These are phyloP conservation scores for Mollisiaceae sp. DNA, from an alignment of 2,329 filamentous ascomycete species.

Conservation along the genomic window DNA sequence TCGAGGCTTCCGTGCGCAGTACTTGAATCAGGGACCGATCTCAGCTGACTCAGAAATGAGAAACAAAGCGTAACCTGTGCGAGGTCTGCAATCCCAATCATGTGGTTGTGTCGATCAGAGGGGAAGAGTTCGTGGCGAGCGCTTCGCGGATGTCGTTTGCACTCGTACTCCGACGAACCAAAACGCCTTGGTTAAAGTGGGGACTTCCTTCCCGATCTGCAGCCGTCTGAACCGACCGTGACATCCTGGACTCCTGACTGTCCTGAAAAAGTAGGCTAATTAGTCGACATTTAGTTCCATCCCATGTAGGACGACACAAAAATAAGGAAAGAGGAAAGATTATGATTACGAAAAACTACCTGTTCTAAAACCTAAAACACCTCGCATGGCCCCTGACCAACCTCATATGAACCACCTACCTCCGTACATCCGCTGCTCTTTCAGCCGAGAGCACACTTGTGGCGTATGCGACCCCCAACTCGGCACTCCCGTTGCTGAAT, in stretches of 20 bases:
- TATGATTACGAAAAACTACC: not conserved
- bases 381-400: too few relatives aligned
- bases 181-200: not conserved
- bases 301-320: not conserved
- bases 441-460: not conserved
- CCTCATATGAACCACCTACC: too few relatives aligned
- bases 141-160: not conserved
- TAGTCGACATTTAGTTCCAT: not conserved
- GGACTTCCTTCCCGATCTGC: not conserved
- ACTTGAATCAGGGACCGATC: not conserved
- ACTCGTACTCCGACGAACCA: not conserved
- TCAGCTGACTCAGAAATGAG: not conserved
- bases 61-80: not conserved
- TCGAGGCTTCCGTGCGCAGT: not conserved
- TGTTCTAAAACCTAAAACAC: not conserved
- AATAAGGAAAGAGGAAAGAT: not conserved
- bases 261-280: not conserved
- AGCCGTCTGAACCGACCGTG: not conserved
- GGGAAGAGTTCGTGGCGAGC: not conserved
- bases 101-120: not conserved
- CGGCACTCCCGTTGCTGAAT: constrained; percentile 1
- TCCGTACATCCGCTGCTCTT: too few relatives aligned
- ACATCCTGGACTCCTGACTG: not conserved
- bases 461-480: not conserved
- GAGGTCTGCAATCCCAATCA: not conserved